Evolutionary conservation across 2,329 filamentous ascomycete genomes (phyloP).

Genomic region (Botrytis elliptica): DNA sequence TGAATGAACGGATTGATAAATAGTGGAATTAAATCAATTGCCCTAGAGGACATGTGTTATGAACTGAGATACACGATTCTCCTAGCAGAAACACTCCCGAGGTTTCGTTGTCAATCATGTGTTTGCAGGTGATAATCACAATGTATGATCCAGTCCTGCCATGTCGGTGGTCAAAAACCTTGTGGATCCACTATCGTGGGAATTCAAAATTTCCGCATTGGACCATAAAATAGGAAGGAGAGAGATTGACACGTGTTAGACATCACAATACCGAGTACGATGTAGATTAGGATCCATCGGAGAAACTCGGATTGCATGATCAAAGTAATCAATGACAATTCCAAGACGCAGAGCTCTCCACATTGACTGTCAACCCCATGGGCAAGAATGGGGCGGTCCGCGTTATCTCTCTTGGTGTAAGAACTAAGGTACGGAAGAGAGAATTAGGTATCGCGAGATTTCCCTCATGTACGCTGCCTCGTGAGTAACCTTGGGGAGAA

Average conservation of each 20-base stretch:
- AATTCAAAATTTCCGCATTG: not conserved
- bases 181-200: not conserved
- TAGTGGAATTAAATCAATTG: not conserved
- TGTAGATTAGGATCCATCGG: not conserved
- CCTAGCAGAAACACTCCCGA: not conserved
- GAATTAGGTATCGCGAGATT: constrained; percentile 6
- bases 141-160: not conserved
- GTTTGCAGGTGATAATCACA: not conserved
- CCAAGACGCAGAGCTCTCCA: not conserved
- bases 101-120: not conserved
- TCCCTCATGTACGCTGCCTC: not conserved
- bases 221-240: not conserved
- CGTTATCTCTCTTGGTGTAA: not conserved
- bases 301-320: not conserved
- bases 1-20: not conserved
- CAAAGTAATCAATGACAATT: not conserved
- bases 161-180: not conserved
- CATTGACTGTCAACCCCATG: not conserved
- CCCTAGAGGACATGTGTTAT: not conserved
- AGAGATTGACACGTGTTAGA: constrained; percentile 4
- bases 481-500: not conserved
- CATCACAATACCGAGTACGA: not conserved
- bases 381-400: constrained; percentile 4
- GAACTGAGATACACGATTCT: not conserved
- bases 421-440: constrained; percentile 3